Conservation (phyloP, 2,329 filamentous ascomycete genomes). For the Chaetomium sp. region DNA sequence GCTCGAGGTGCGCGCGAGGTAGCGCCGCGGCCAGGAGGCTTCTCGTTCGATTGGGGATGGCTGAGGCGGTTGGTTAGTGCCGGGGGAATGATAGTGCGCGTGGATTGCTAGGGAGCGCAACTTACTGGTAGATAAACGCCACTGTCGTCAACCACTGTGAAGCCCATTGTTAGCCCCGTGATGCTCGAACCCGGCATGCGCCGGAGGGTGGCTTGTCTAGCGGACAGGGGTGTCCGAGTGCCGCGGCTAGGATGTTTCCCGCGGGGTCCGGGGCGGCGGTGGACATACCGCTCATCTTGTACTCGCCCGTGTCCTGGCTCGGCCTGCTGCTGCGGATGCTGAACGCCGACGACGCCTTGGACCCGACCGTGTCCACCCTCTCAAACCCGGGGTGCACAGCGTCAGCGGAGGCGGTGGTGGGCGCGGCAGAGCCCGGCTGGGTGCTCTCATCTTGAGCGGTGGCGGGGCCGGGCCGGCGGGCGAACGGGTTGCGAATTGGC, state of each 20-base stretch:
- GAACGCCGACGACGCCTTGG: slow-evolving; percentile 62
- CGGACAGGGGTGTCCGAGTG: slow-evolving; percentile 24
- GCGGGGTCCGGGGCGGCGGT: neutral
- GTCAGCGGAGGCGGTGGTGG: slow-evolving; percentile 41
- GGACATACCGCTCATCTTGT: slow-evolving; percentile 75
- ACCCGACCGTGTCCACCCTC: slow-evolving; percentile 63
- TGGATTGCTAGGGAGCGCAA: neutral
- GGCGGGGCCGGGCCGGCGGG: slow-evolving; percentile 56
- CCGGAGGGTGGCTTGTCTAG: neutral
- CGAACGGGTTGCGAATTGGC: slow-evolving; percentile 74
- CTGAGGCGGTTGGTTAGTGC: slow-evolving; percentile 45
- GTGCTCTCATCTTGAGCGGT: slow-evolving; percentile 57
- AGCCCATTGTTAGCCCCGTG: neutral
- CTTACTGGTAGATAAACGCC: slow-evolving; percentile 90
- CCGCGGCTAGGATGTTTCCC: slow-evolving; percentile 10
- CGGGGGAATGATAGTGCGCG: neutral
- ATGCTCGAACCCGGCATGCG: neutral
- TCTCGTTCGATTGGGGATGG: slow-evolving; percentile 90
- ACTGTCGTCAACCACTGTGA: slow-evolving; percentile 87
- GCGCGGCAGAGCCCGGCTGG: slow-evolving; percentile 42
- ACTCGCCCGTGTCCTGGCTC: slow-evolving; percentile 68
- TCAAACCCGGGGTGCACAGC: slow-evolving; percentile 58
- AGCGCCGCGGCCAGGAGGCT: slow-evolving; percentile 69
- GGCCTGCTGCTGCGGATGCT: slow-evolving; percentile 60
- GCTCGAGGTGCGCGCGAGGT: slow-evolving; percentile 57